Evolutionary conservation across 768 basidiomycete genomes (phyloP), one percentile per base, ranked within the genome.

Genomic region (Postia placenta): DNA sequence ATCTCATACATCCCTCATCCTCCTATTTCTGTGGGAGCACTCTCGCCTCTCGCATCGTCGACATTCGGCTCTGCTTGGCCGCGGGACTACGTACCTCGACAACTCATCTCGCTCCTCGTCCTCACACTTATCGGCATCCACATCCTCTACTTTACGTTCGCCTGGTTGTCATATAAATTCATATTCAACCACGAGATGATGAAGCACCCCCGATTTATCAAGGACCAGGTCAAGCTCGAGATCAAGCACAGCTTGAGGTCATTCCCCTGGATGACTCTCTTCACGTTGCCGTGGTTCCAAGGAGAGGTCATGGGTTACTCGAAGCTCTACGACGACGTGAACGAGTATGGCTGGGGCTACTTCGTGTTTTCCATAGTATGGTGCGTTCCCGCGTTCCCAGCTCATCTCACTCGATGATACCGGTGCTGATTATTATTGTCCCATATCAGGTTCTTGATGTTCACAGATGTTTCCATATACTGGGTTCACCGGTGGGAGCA

Each of bases 101-200:
- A 95, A 62, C 46, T 87, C 3, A 19, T 86, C 25, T 93, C 92
- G 1, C 70, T 98, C 51, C 66, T 68, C 54, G 63, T 73, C 22
- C 61, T 98, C 55, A 94, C 92, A 1, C 67, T 88, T 46, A 57
- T 91, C 50, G 93, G 93, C 52, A 88, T 95, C 50, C 79, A 86
- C 58, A 20, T 83, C 42, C 76, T 99, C 41, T 99, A 99, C 68
- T 93, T 96, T 68, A 45, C 85, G 22, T 87, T 97, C 57, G 93
- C 92, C n/a, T 71, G 76, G 37, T 66, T 89, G 22, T 92, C 92
- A 2, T 99, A 91, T 69, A 67, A 68, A 38, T 83, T 75, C 67
- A 80, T 98, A 48, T 99, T 97, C 79, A 92, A 98, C 69, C 87
- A 87, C 60, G 87, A 86, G 19, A 96, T 87, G 92, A 94, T 88